A percentile compares a stretch with the other conserved stretches of the same genome.
phyloP scores from a whole-genome alignment of 2,329 filamentous ascomycete genomes.

The Fusarium odoratissimum region DNA sequence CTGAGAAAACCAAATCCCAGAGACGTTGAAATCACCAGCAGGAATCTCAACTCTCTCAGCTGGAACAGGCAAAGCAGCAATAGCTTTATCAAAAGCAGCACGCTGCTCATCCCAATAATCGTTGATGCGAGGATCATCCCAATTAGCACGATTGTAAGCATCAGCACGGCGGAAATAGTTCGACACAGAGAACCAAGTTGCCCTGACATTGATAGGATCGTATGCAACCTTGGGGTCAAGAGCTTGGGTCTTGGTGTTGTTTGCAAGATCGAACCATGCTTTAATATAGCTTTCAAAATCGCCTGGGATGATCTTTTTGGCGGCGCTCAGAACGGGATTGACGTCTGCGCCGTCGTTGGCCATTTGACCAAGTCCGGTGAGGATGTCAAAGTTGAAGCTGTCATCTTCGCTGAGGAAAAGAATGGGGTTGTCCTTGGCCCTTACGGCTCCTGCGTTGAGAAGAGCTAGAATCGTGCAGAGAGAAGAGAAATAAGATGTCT shows the following conservation, averaged over 20 bases:
- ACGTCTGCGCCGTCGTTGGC: conserved; percentile 37
- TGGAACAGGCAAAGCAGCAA: conserved; percentile 50
- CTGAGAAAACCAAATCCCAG: conserved; percentile 51
- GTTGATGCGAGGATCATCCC: conserved; percentile 54
- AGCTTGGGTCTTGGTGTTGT: conserved; percentile 32
- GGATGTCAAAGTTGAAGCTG: conserved; percentile 33
- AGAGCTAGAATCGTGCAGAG: fast-evolving
- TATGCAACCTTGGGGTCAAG: conserved; percentile 29
- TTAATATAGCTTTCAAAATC: conserved; percentile 42
- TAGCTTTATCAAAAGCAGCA: conserved; percentile 54
- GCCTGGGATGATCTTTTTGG: conserved; percentile 38
- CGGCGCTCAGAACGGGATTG: conserved; percentile 48
- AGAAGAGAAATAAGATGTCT: background rate
- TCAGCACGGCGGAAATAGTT: conserved; percentile 57
- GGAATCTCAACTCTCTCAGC: conserved; percentile 50
- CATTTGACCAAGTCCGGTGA: conserved; percentile 11
- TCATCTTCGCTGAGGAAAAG: conserved; percentile 18
- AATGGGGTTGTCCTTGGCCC: background rate
- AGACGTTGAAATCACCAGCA: conserved; percentile 47
- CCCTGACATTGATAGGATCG: conserved; percentile 42
- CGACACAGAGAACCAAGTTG: conserved; percentile 51
- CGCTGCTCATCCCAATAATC: conserved; percentile 52
- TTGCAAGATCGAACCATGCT: conserved; percentile 40
- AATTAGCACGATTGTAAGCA: conserved; percentile 56
- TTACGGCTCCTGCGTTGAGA: background rate